phyloP scores from a whole-genome alignment of 2,329 filamentous ascomycete genomes.

The Alternaria sp. region DNA sequence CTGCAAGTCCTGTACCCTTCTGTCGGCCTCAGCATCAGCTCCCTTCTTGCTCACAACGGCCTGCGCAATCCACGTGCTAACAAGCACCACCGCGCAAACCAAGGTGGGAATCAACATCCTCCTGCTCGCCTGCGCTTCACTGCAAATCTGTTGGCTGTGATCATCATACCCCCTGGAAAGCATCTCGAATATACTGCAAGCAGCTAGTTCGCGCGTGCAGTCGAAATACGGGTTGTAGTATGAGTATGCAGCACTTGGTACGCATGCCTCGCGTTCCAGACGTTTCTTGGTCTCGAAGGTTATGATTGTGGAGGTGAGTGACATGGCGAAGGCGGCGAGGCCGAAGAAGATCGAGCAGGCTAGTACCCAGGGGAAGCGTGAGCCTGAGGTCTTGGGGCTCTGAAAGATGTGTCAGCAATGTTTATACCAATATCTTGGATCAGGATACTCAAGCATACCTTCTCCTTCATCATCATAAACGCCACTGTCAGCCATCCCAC shows the following conservation, averaged over 20 bases:
- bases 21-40: not conserved
- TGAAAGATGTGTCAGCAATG: not conserved
- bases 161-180: not conserved
- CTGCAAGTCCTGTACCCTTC: not conserved
- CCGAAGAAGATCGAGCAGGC: not conserved
- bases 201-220: conserved; percentile 2
- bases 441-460: not conserved
- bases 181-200: not conserved
- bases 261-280: not conserved
- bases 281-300: not conserved
- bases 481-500: not conserved
- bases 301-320: not conserved
- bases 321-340: not conserved
- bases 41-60: not conserved
- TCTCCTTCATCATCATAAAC: not conserved
- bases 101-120: not conserved
- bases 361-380: not conserved
- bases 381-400: not conserved
- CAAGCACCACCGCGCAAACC: not conserved
- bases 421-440: too few species aligned
- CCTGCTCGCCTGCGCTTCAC: not conserved
- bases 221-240: not conserved
- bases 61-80: not conserved
- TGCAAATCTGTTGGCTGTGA: not conserved
- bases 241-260: not conserved